phyloP scores from a whole-genome alignment of 2,329 filamentous ascomycete genomes.

The Colletotrichum sp. region DNA sequence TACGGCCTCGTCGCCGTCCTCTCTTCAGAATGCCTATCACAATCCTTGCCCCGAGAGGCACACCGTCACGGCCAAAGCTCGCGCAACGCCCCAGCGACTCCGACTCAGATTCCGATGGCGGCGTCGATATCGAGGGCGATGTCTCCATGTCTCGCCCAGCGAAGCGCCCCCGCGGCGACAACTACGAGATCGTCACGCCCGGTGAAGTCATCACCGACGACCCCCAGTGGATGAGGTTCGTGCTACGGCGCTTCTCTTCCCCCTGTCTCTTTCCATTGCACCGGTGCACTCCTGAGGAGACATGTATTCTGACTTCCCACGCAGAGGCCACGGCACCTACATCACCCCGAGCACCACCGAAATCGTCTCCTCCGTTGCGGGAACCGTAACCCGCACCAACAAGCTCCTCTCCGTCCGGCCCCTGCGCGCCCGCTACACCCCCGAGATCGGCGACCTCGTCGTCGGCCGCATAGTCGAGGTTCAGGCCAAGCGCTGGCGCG shows the following conservation, averaged over 20 bases:
- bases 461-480: conserved; percentile 94
- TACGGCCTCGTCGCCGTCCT: background rate
- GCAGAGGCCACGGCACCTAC: conserved; percentile 91
- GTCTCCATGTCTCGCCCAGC: conserved; percentile 48
- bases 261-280: background rate
- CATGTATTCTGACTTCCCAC: background rate
- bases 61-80: conserved; percentile 24
- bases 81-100: conserved; percentile 38
- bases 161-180: conserved; percentile 37
- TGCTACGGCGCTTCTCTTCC: background rate
- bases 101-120: conserved; percentile 50
- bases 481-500: conserved; percentile 91
- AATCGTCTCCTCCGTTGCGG: conserved; percentile 90
- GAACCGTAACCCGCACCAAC: conserved; percentile 91
- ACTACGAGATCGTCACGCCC: conserved; percentile 76
- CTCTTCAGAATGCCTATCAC: conserved; percentile 49
- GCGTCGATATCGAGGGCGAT: conserved; percentile 50
- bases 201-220: conserved; percentile 89
- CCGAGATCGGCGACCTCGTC: conserved; percentile 95
- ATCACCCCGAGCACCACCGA: conserved; percentile 64
- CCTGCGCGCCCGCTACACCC: conserved; percentile 89
- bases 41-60: conserved; percentile 47
- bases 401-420: conserved; percentile 93
- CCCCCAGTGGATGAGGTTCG: conserved; percentile 92
- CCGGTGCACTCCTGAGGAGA: background rate